Conservation (phyloP, 2,329 filamentous ascomycete species). For the Aspergillus sp. region DNA sequence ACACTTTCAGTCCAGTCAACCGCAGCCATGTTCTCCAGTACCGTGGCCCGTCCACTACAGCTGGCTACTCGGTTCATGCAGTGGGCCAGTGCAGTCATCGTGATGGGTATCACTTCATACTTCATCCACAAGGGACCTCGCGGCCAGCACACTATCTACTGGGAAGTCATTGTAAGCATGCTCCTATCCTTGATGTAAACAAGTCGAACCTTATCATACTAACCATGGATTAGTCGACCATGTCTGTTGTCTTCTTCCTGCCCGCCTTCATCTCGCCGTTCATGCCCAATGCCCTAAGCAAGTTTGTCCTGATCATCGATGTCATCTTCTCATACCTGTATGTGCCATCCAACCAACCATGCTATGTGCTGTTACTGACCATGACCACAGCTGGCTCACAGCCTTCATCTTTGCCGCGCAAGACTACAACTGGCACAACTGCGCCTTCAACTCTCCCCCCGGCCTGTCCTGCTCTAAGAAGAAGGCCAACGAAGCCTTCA, state of each 20-base stretch:
- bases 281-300: conserved; percentile 37
- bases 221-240: conserved; percentile 26
- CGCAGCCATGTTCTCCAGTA: conserved; percentile 25
- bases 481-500: conserved; percentile 46
- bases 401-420: conserved; percentile 51
- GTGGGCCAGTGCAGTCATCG: conserved; percentile 44
- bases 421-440: conserved; percentile 43
- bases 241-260: conserved; percentile 46
- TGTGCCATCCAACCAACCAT: conserved; percentile 5
- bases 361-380: background rate
- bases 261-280: conserved; percentile 47
- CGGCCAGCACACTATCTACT: conserved; percentile 40
- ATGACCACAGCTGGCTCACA: conserved; percentile 45
- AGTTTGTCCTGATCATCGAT: conserved; percentile 43
- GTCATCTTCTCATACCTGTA: conserved; percentile 51
- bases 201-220: background rate
- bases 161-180: conserved; percentile 43
- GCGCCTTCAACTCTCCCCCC: conserved; percentile 35
- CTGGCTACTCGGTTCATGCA: conserved; percentile 34
- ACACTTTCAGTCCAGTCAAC: background rate
- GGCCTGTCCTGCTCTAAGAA: conserved; percentile 40
- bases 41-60: conserved; percentile 34
- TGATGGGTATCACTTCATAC: conserved; percentile 44
- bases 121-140: conserved; percentile 38
- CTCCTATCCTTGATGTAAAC: background rate